Percentiles rank a stretch among this genome's conserved stretches.
phyloP scores from a whole-genome alignment of 139 green algal genomes.

The Choricystis sp. region DNA sequence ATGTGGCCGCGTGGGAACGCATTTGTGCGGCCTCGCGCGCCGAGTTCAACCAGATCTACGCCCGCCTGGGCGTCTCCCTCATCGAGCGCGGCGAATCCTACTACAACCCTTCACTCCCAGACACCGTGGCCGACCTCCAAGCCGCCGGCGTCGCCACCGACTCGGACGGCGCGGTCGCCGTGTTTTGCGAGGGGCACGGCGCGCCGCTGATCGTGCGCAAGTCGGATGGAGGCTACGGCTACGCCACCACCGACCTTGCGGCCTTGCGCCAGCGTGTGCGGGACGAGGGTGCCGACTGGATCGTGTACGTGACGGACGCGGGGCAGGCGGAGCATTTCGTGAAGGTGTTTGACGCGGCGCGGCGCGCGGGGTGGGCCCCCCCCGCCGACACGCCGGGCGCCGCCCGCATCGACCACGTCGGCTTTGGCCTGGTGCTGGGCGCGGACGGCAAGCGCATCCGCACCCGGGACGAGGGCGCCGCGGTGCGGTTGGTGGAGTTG shows the following conservation, averaged over 20 bases:
- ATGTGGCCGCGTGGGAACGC: slow-evolving; percentile 52
- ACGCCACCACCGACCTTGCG: slow-evolving; percentile 90
- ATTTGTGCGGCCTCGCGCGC: slow-evolving; percentile 80
- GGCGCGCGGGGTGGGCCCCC: slow-evolving; percentile 47
- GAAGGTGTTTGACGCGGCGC: slow-evolving; percentile 64
- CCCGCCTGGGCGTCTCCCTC: slow-evolving; percentile 59
- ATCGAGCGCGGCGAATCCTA: slow-evolving; percentile 84
- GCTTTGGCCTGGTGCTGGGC: slow-evolving; percentile 92
- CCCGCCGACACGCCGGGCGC: slow-evolving; percentile 10
- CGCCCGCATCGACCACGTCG: slow-evolving; percentile 67
- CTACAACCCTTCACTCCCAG: slow-evolving; percentile 87
- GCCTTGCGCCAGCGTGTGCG: slow-evolving; percentile 64
- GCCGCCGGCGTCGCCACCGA: slow-evolving; percentile 45
- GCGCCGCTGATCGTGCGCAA: slow-evolving; percentile 90
- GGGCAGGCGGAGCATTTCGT: slow-evolving; percentile 87
- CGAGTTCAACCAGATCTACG: slow-evolving; percentile 85
- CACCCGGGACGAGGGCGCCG: slow-evolving; percentile 26
- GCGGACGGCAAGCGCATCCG: slow-evolving; percentile 88
- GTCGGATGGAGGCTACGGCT: slow-evolving; percentile 87
- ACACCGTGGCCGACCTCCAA: slow-evolving; percentile 59
- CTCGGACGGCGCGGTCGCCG: slow-evolving; percentile 67
- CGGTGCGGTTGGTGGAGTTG: slow-evolving; percentile 84
- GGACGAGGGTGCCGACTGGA: slow-evolving; percentile 85
- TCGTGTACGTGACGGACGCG: slow-evolving; percentile 94
- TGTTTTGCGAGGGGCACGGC: slow-evolving; percentile 48